These are phyloP conservation scores for Prunus campanulata DNA, from an alignment of 306 rosid species.

Conservation along the genomic window DNA sequence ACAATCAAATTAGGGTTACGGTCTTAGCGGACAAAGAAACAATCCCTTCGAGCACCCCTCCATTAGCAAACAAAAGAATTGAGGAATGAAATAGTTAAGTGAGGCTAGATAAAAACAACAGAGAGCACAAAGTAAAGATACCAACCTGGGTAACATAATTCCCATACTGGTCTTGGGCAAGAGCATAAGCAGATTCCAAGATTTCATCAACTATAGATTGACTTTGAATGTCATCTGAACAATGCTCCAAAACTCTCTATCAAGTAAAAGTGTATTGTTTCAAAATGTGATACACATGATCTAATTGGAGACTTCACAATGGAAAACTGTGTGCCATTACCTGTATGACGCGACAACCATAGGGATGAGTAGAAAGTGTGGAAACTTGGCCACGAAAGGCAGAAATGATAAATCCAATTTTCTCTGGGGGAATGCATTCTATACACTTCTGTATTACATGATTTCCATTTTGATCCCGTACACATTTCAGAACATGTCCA, in stretches of 20 bases:
- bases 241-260: slow-evolving; percentile 72
- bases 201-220: slow-evolving; percentile 57
- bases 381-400: slow-evolving; percentile 53
- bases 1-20: neutral
- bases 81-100: neutral
- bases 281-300: slow-evolving; percentile 8
- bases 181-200: slow-evolving; percentile 52
- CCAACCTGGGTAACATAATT: slow-evolving; percentile 72
- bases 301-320: slow-evolving; percentile 3
- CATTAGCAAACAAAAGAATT: neutral
- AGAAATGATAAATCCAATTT: slow-evolving; percentile 53
- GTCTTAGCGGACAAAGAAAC: neutral
- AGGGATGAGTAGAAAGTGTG: slow-evolving; percentile 61
- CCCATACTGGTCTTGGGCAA: slow-evolving; percentile 71
- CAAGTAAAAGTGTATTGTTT: slow-evolving; percentile 11
- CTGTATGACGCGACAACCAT: slow-evolving; percentile 79
- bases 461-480: slow-evolving; percentile 74
- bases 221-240: slow-evolving; percentile 47
- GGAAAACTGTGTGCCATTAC: slow-evolving; percentile 27
- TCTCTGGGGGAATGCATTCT: slow-evolving; percentile 52
- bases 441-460: slow-evolving; percentile 78
- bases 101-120: neutral
- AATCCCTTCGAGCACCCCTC: neutral
- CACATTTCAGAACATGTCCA: slow-evolving; percentile 64
- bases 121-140: neutral